These are phyloP conservation scores for Stagonosporopsis cucurbitacearum DNA, from an alignment of 2,329 filamentous ascomycete genomes.

Conservation along the genomic window DNA sequence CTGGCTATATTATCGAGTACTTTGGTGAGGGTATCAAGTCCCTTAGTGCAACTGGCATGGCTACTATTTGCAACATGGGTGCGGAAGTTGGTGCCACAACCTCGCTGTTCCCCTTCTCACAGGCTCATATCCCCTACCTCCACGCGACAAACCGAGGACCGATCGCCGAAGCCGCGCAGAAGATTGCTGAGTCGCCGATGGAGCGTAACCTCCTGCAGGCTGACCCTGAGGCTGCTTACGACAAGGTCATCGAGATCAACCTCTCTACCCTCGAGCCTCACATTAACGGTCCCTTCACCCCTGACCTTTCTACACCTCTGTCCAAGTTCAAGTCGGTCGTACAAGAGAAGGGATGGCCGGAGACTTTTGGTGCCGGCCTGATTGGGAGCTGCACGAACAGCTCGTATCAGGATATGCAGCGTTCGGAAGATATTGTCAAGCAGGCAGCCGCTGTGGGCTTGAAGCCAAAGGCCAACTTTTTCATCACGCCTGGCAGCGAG, in stretches of 20 bases:
- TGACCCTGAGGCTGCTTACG: slow-evolving; percentile 84
- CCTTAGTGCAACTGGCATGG: slow-evolving; percentile 91
- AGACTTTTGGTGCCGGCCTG: slow-evolving; percentile 87
- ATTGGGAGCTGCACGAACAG: slow-evolving; percentile 99
- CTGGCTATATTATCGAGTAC: slow-evolving; percentile 94
- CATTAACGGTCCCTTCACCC: slow-evolving; percentile 96
- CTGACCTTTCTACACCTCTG: slow-evolving; percentile 90
- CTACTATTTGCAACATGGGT: slow-evolving; percentile 59
- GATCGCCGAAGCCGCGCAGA: slow-evolving; percentile 71
- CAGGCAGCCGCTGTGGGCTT: slow-evolving; percentile 89
- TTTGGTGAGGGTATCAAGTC: slow-evolving; percentile 88
- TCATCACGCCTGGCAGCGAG: slow-evolving; percentile 95
- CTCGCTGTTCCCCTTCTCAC: slow-evolving; percentile 91
- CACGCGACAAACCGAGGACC: slow-evolving; percentile 78
- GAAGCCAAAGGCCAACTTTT: slow-evolving; percentile 88
- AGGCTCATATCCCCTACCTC: slow-evolving; percentile 84
- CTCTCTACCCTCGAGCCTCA: slow-evolving; percentile 90
- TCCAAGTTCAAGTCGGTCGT: slow-evolving; percentile 89
- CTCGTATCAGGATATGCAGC: slow-evolving; percentile 98
- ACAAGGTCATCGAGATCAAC: slow-evolving; percentile 89
- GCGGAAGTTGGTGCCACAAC: slow-evolving; percentile 92
- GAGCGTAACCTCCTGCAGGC: slow-evolving; percentile 73
- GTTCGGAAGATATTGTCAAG: slow-evolving; percentile 89
- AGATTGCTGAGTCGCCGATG: slow-evolving; percentile 64
- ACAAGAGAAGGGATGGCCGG: slow-evolving; percentile 85